Conservation (phyloP, 164 flowering plant genomes). For the Vitis amurensis region DNA sequence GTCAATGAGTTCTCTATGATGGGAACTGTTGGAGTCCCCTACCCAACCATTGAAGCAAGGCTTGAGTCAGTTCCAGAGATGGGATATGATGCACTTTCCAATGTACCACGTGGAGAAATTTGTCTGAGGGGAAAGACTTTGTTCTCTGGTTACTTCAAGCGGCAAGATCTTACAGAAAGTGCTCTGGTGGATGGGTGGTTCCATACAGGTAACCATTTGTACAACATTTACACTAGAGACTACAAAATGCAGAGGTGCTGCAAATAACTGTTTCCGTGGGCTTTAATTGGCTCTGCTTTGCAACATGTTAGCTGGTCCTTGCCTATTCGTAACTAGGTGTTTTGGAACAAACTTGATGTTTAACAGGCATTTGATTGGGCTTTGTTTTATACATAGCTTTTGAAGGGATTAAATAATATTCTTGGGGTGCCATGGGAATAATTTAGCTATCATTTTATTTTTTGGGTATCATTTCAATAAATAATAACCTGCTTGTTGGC, state of each 20-base stretch:
- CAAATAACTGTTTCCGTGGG: background rate
- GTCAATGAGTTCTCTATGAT: constrained; percentile 72
- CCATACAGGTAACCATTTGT: constrained; percentile 73
- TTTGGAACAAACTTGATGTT: no score
- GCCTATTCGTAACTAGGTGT: background rate
- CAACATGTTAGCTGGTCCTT: background rate
- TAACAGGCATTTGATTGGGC: no score
- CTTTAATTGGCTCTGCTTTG: no score
- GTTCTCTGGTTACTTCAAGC: constrained; percentile 90
- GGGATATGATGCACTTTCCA: constrained; percentile 91
- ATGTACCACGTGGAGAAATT: constrained; percentile 85
- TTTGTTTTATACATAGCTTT: no score
- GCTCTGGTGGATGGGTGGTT: constrained; percentile 91
- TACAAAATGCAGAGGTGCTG: background rate
- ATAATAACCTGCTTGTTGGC: background rate
- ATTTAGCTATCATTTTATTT: no score
- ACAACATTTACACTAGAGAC: background rate
- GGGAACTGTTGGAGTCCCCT: constrained; percentile 90
- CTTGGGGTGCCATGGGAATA: no score
- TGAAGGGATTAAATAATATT: no score
- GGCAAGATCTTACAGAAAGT: constrained; percentile 72
- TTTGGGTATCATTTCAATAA: no score
- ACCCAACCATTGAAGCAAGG: constrained; percentile 79
- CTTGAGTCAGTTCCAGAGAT: constrained; percentile 96
- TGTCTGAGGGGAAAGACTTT: constrained; percentile 84